Evolutionary conservation across 352 stramenopile species (phyloP), one percentile per base, ranked within the genome.

Genomic region (Phytophthora tubulina): DNA sequence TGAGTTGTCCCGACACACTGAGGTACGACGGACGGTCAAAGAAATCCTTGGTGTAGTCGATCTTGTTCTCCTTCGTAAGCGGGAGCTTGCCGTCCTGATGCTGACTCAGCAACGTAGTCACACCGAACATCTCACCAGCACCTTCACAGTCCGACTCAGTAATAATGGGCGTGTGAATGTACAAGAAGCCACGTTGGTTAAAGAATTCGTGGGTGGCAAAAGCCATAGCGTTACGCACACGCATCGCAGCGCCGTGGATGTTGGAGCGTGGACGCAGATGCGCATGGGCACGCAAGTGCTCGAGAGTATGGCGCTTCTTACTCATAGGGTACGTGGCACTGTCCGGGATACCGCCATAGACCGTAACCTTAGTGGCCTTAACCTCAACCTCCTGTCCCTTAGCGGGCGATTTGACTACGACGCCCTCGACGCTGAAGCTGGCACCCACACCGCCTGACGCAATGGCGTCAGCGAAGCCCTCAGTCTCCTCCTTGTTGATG

Each of bases 91-190:
- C 92, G 58, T 97, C 87, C 46, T 80, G 58, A 71, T 91, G 82
- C 77, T 89, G 90, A 38, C 77, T 91, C 13, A 99, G 74, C 73
- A 99, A 73, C 27, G 96, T 98, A 9, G 93, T 97, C 33, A 99
- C 94, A 31, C 81, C 77, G 73, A 99, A 99, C 81, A 98, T 97
- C 81, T 99, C 98, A 3, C 98, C 98, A 0, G 98, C 98, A 30
- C 98, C 98, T 80, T 99, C 98, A 74, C 97, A 99, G 86, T 99
- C 98, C 46, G 93, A 96, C 39, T 96, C 91, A 3, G 98, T 99
- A 61, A 99, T 97, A 49, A 99, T 91, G 32, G 96, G 96, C 63
- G 94, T 98, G 81, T 98, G 94, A 48, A 99, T 91, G 84, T 99
- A 98, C 53, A 98, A 69, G 70, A 99, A 99, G 35, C 95, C 94